A percentile compares a stretch with the other conserved stretches of the same genome.
phyloP scores from a whole-genome alignment of 108 stramenopile genomes.

The Pseudonitzschia multiseries region DNA sequence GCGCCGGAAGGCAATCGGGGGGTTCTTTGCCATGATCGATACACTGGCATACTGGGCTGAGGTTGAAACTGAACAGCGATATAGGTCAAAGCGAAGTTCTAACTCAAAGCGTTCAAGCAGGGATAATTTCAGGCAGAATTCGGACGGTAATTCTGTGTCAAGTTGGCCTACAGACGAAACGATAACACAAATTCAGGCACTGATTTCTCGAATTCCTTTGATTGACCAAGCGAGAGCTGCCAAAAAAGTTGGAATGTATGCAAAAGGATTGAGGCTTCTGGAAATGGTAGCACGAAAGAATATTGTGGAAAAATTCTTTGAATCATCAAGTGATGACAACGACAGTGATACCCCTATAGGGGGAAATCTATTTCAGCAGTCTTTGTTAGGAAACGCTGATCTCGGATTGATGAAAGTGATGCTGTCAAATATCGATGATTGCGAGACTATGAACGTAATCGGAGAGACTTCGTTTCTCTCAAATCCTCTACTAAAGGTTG shows the following conservation, averaged over 20 bases:
- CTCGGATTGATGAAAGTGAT: conserved; percentile 44
- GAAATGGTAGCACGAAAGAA: conserved; percentile 63
- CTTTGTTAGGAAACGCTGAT: not conserved
- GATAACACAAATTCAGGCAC: conserved; percentile 54
- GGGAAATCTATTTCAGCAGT: not conserved
- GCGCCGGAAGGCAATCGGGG: conserved; percentile 60
- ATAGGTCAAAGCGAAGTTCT: conserved; percentile 10
- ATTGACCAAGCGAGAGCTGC: conserved; percentile 70
- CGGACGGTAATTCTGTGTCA: not conserved
- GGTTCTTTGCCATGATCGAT: conserved; percentile 67
- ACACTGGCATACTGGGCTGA: conserved; percentile 70
- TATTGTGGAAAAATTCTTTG: conserved; percentile 32
- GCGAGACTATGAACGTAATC: conserved; percentile 71
- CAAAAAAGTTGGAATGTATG: conserved; percentile 71
- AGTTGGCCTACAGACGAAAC: conserved; percentile 65
- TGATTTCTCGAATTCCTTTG: conserved; percentile 53
- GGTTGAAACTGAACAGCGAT: conserved; percentile 54
- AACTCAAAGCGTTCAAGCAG: conserved; percentile 10
- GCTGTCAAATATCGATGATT: conserved; percentile 69
- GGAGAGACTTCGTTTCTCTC: conserved; percentile 35
- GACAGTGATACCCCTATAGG: not conserved
- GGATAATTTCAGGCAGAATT: not conserved
- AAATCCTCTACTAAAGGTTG: conserved; percentile 29
- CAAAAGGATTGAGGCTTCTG: conserved; percentile 71
- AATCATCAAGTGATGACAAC: conserved; percentile 21